Percentiles rank a stretch among this genome's conserved stretches.
These are phyloP conservation scores for Cryptosporidium xiaoi DNA, from an alignment of 169 alveolate species.

Conservation along the genomic window DNA sequence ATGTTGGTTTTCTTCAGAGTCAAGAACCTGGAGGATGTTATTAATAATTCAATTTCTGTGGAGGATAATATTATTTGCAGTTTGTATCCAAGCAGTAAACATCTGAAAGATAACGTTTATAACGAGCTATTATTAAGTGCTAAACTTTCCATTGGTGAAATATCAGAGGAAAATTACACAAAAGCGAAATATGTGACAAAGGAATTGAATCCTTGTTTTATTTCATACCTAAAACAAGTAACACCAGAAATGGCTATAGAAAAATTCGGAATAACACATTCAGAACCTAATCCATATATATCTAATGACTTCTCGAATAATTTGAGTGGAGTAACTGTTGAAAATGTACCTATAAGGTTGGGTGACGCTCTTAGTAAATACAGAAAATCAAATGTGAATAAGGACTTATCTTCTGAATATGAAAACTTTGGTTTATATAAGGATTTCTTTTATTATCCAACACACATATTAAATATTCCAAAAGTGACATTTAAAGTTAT, in stretches of 20 bases:
- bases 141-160: background rate
- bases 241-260: background rate
- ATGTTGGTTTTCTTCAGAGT: background rate
- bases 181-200: conserved; percentile 7
- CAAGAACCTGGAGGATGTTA: background rate
- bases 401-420: background rate
- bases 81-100: background rate
- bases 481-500: background rate
- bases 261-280: background rate
- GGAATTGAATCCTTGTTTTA: conserved; percentile 7
- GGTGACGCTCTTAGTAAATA: conserved; percentile 1
- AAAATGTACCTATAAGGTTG: conserved; percentile 24
- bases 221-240: background rate
- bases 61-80: background rate
- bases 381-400: background rate
- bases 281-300: conserved; percentile 26
- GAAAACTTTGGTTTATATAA: background rate
- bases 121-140: conserved; percentile 2
- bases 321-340: background rate
- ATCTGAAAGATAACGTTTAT: background rate
- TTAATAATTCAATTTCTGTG: background rate
- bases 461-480: conserved; percentile 5
- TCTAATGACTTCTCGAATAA: conserved; percentile 18
- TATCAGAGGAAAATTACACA: background rate
- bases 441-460: conserved; percentile 21